Percentiles rank a stretch among this genome's conserved stretches.
Conservation (phyloP, 805 yeast genomes). For the Myxozyma nipponensis region DNA sequence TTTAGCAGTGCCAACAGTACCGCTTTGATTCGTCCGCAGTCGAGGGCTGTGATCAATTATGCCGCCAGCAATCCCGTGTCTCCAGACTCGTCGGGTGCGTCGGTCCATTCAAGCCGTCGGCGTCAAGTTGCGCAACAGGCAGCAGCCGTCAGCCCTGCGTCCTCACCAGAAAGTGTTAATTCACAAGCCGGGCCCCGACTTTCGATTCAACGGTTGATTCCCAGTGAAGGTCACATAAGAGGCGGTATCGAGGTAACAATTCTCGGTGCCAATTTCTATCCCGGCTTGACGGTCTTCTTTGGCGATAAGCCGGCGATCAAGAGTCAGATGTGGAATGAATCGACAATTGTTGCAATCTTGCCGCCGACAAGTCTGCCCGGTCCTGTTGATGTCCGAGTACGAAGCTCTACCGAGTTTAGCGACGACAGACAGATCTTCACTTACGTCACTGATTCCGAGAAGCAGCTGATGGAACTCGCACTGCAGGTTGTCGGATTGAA, state of each 20-base stretch:
- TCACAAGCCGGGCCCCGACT: not conserved
- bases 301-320: constrained; percentile 56
- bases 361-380: constrained; percentile 92
- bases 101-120: constrained; percentile 15
- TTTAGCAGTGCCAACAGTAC: constrained; percentile 20
- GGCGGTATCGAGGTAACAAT: constrained; percentile 96
- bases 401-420: constrained; percentile 39
- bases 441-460: constrained; percentile 90
- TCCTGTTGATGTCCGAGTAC: constrained; percentile 85
- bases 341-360: constrained; percentile 86
- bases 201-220: constrained; percentile 76
- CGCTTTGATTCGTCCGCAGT: constrained; percentile 3
- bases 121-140: constrained; percentile 1
- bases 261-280: constrained; percentile 79
- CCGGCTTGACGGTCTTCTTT: constrained; percentile 78
- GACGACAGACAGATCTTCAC: constrained; percentile 63
- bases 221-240: constrained; percentile 90
- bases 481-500: constrained; percentile 93
- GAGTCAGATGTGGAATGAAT: constrained; percentile 94
- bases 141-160: constrained; percentile 19
- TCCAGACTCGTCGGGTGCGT: constrained; percentile 9
- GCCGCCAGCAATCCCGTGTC: not conserved
- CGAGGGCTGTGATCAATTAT: not conserved
- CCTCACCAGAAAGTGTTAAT: constrained; percentile 41
- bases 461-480: constrained; percentile 91